Evolutionary conservation across 768 basidiomycete genomes (phyloP).

Genomic region (Collybiopsis luxurians): DNA sequence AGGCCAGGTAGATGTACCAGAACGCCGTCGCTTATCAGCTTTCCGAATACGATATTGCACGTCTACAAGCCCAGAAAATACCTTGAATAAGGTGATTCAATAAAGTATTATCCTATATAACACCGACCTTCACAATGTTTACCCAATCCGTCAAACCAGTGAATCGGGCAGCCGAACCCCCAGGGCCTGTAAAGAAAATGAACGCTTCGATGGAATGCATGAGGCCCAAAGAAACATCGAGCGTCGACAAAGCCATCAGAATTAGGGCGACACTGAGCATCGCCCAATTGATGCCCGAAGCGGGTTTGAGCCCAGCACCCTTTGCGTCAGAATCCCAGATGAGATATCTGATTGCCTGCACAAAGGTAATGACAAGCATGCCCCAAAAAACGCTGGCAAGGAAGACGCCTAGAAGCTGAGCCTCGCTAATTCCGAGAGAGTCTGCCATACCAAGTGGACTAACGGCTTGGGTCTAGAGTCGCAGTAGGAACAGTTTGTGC

Average conservation of each 20-base stretch:
- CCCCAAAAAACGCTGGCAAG: constrained; percentile 4
- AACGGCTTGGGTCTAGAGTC: too few species aligned
- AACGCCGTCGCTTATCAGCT: constrained; percentile 10
- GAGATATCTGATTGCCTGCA: not conserved
- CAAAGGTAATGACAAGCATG: constrained; percentile 1
- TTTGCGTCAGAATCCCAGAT: not conserved
- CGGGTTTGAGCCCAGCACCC: not conserved
- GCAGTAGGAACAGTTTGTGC: too few species aligned
- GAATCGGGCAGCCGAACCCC: constrained; percentile 5
- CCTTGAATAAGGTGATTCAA: too few species aligned
- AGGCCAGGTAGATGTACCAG: constrained; percentile 2
- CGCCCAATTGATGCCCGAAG: constrained; percentile 9
- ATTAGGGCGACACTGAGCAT: constrained; percentile 12
- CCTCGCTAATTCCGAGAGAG: constrained; percentile 5
- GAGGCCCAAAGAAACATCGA: constrained; percentile 9
- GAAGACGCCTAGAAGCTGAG: constrained; percentile 5
- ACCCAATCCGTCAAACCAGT: constrained; percentile 13
- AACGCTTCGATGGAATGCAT: constrained; percentile 14
- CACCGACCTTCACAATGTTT: constrained; percentile 10
- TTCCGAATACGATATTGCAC: constrained; percentile 3
- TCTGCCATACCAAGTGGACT: too few species aligned
- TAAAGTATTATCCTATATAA: too few species aligned
- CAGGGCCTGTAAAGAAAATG: constrained; percentile 10
- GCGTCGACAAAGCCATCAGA: constrained; percentile 6
- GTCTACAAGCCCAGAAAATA: too few species aligned